Base-by-base conservation (phyloP, 176 grass and related monocot species). In the Eleusine indica region DNA sequence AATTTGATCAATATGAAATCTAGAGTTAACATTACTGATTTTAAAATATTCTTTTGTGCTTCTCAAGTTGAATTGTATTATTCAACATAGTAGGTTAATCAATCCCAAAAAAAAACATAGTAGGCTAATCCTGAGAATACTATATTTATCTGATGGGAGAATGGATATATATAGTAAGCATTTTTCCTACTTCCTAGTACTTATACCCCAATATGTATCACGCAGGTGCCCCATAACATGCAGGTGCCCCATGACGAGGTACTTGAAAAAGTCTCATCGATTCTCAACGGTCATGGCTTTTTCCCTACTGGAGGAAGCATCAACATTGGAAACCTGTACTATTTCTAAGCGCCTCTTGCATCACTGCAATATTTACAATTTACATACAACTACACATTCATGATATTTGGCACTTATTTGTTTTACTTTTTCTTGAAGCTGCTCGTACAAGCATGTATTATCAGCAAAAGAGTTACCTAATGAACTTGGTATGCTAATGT, bases 401-500 rank as follows among this genome's bases (percentile, higher is more conserved):
- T 38, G 37, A 22, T 40, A 32, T 25, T 70, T 17, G 18, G 66
- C 49, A 8, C 7, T 66, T 79, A 30, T 49, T 79, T 79, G 0
- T 66, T 66, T 42, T 46, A 66, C 76, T 46, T 66, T 14, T 32
- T 79, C 15, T 21, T 79, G 42, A 79, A 79, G 76, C 61, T 66
- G 25, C 16, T 43, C 7, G 7, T 79, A 66, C 48, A 42, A 79
- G 14, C 4, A 25, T 42, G 28, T 18, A 66, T 42, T 79, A 14
- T 21, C 76, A 6, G 1, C 52, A 35, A 11, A 53, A 8, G 28
- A 41, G 61, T 40, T 9, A 32, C 40, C 29, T 11, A 14, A 10
- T 9, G 16, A 81, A 41, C 21, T 53, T 57, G 79, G 79, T 81
- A 66, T 21, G 35, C 18, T 1, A 22, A 0, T 57, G 3, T 48